Percentiles rank a stretch among this genome's conserved stretches.
phyloP scores from a whole-genome alignment of 2,329 filamentous ascomycete species.

The Apiospora arundinis region DNA sequence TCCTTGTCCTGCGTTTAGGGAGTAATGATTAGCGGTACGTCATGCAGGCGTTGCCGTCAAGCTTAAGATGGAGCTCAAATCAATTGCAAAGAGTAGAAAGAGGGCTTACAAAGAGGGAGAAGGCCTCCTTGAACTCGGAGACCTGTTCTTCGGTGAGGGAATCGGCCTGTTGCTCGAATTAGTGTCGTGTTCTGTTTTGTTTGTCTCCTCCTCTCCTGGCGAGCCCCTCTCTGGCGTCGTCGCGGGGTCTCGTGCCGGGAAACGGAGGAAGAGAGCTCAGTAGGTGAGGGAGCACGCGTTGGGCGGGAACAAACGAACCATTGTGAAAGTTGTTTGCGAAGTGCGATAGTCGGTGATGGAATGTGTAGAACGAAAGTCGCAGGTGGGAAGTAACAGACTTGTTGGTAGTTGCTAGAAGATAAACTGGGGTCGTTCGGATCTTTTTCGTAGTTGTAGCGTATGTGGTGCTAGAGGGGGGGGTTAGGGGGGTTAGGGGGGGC shows the following conservation, averaged over 20 bases:
- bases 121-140: constrained; percentile 99
- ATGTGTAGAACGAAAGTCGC: constrained; percentile 14
- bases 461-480: not conserved
- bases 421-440: constrained; percentile 18
- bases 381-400: constrained; percentile 9
- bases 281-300: not conserved
- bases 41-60: constrained; percentile 23
- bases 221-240: constrained; percentile 4
- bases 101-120: constrained; percentile 95
- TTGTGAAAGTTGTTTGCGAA: constrained; percentile 22
- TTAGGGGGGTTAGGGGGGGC: not conserved
- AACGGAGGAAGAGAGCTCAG: not conserved
- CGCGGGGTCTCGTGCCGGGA: constrained; percentile 15
- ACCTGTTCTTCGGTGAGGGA: constrained; percentile 99
- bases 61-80: not conserved
- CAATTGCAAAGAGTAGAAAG: not conserved
- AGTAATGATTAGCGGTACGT: constrained; percentile 32
- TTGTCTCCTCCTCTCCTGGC: constrained; percentile 7
- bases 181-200: constrained; percentile 20
- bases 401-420: constrained; percentile 18
- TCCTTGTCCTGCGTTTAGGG: constrained; percentile 75
- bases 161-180: constrained; percentile 72
- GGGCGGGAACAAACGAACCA: constrained; percentile 21
- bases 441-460: constrained; percentile 18
- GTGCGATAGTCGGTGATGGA: constrained; percentile 7